Evolutionary conservation across 1,139 yeast genomes (phyloP).

Genomic region (Lodderomyces theae): DNA sequence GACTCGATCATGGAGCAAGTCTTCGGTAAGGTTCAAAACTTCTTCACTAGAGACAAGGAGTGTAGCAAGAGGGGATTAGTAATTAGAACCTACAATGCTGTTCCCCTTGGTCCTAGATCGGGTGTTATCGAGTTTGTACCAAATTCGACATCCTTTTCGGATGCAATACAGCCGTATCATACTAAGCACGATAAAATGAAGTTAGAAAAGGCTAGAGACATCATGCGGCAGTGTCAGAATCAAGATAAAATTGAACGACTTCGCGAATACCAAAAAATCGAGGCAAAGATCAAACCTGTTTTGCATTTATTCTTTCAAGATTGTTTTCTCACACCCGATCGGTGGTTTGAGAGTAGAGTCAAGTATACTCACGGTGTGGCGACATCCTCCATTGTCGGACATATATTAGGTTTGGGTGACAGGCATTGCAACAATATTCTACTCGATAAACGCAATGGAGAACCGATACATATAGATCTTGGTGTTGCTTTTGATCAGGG

Average conservation of each 20-base stretch:
- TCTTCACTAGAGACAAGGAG: constrained; percentile 55
- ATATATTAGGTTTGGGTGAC: constrained; percentile 89
- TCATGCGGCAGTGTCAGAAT: constrained; percentile 60
- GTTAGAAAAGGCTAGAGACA: constrained; percentile 57
- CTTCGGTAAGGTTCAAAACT: constrained; percentile 78
- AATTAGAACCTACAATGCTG: constrained; percentile 82
- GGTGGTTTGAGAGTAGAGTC: constrained; percentile 69
- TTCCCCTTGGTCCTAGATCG: constrained; percentile 83
- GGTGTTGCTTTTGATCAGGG: constrained; percentile 98
- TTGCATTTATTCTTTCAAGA: constrained; percentile 69
- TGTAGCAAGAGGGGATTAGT: constrained; percentile 56
- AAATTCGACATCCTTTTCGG: constrained; percentile 69
- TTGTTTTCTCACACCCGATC: constrained; percentile 61
- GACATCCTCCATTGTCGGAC: constrained; percentile 80
- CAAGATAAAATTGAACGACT: constrained; percentile 46
- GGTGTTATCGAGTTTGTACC: constrained; percentile 92
- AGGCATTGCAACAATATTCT: constrained; percentile 89
- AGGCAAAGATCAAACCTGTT: constrained; percentile 59
- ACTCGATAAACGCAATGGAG: constrained; percentile 76
- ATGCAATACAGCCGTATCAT: constrained; percentile 62
- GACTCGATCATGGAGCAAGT: constrained; percentile 98
- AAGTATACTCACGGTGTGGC: constrained; percentile 80
- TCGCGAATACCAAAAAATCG: constrained; percentile 49
- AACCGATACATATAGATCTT: constrained; percentile 91
- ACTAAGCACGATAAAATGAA: constrained; percentile 40